These are phyloP conservation scores for Suhomyces canberraensis DNA, from an alignment of 805 yeast species.

Conservation along the genomic window DNA sequence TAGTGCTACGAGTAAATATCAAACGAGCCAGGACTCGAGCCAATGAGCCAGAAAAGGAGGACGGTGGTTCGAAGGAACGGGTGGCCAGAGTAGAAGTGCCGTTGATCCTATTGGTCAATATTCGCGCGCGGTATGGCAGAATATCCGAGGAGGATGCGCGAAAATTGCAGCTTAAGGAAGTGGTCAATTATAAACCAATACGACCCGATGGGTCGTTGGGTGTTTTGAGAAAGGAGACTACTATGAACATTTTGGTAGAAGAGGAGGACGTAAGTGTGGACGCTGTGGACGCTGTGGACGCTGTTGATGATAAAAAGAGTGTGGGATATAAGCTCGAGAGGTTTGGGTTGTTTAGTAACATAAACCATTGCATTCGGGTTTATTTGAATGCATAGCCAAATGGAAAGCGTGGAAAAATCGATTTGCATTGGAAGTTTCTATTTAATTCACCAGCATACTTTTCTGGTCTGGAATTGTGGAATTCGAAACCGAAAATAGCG, in stretches of 20 bases:
- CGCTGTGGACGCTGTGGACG: constrained; percentile 1
- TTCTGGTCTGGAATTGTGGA: no score
- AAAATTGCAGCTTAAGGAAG: constrained; percentile 1
- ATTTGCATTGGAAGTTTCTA: no score
- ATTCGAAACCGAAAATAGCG: no score
- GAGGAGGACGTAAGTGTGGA: constrained; percentile 4
- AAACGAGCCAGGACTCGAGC: not conserved
- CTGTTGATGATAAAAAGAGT: constrained; percentile 8
- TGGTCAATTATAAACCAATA: not conserved
- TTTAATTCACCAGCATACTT: no score
- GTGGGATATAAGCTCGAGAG: constrained; percentile 7
- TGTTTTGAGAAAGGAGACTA: constrained; percentile 1
- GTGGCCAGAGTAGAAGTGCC: constrained; percentile 4
- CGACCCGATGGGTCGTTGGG: constrained; percentile 3
- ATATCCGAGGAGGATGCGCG: constrained; percentile 4
- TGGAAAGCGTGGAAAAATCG: no score
- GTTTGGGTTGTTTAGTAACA: constrained; percentile 7
- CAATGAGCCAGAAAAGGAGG: not conserved
- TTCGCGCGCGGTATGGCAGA: constrained; percentile 2
- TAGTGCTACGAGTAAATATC: not conserved
- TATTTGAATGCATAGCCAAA: constrained; percentile 4
- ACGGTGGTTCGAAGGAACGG: not conserved
- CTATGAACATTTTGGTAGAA: not conserved
- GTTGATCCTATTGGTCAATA: constrained; percentile 2
- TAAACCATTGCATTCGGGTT: constrained; percentile 7